These are phyloP conservation scores for Penicillium dipodomyicola DNA, from an alignment of 495 filamentous ascomycete species.

Conservation along the genomic window DNA sequence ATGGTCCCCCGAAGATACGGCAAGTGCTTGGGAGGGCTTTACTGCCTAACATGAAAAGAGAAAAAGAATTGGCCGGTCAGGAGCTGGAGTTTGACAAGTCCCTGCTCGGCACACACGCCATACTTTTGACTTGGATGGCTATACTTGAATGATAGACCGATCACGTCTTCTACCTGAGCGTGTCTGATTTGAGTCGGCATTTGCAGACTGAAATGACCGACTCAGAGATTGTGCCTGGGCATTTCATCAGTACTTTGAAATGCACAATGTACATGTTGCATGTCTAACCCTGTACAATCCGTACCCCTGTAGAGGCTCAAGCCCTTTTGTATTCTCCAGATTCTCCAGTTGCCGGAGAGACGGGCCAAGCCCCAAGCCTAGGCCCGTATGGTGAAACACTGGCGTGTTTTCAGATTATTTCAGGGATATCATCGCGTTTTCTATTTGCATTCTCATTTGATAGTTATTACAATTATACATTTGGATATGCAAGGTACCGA, in stretches of 20 bases:
- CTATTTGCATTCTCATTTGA: background rate
- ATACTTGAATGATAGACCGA: background rate
- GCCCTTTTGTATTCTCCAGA: background rate
- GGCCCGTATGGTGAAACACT: conserved; percentile 40
- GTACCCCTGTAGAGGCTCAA: background rate
- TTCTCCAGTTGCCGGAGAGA: conserved; percentile 39
- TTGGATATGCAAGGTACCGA: conserved; percentile 1
- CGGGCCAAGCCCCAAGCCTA: conserved; percentile 11
- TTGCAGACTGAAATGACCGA: background rate
- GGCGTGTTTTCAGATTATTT: conserved; percentile 32
- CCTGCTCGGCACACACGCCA: conserved; percentile 4
- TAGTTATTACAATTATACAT: conserved; percentile 16
- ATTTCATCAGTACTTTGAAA: background rate
- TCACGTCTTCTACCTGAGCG: background rate
- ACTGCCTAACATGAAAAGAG: background rate
- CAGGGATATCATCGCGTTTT: conserved; percentile 17
- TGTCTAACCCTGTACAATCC: background rate
- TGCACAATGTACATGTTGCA: background rate
- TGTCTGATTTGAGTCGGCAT: background rate
- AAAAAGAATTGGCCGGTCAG: conserved; percentile 2
- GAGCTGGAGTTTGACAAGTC: conserved; percentile 3
- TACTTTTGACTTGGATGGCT: background rate
- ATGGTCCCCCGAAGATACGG: conserved; percentile 1
- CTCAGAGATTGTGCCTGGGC: background rate
- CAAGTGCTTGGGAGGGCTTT: background rate